Evolutionary conservation across 768 basidiomycete genomes (phyloP).

Genomic region (Clavulina sp.): DNA sequence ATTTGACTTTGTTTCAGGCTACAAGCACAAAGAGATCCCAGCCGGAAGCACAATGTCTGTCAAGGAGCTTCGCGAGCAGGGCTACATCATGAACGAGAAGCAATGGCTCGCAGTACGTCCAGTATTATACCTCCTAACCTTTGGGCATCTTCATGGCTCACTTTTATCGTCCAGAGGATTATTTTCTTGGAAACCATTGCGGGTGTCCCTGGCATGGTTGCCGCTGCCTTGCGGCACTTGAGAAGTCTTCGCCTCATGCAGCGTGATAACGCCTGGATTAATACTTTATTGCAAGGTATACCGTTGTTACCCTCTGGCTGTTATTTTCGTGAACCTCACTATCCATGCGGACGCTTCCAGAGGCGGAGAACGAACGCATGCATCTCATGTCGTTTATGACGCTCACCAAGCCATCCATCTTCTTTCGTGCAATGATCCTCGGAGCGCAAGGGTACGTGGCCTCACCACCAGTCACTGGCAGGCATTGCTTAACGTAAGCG

Average conservation of each 20-base stretch:
- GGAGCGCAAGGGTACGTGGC: conserved; percentile 56
- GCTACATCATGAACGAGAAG: conserved; percentile 53
- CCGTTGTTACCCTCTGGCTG: neutral
- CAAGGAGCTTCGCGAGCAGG: conserved; percentile 53
- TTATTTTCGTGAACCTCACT: neutral
- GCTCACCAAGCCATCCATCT: conserved; percentile 55
- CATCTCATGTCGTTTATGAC: conserved; percentile 97
- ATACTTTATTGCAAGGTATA: conserved; percentile 53
- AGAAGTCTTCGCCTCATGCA: conserved; percentile 71
- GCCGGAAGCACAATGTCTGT: conserved; percentile 40
- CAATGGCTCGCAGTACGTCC: conserved; percentile 56
- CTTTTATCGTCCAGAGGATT: conserved; percentile 24
- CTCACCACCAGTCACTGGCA: neutral
- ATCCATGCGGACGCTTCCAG: conserved; percentile 21
- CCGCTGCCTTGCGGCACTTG: conserved; percentile 72
- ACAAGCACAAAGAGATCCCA: conserved; percentile 57
- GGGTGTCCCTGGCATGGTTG: conserved; percentile 92
- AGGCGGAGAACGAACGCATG: conserved; percentile 96
- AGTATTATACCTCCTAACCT: neutral
- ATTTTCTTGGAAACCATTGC: conserved; percentile 77
- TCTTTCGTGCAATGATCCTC: conserved; percentile 70
- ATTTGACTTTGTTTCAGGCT: conserved; percentile 76
- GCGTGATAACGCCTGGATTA: conserved; percentile 64
- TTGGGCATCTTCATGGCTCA: conserved; percentile 18
- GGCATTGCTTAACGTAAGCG: conserved; percentile 14